Evolutionary conservation across 164 flowering plant genomes (phyloP), one percentile per base, ranked within the genome.

Genomic region (Tinospora cordifolia): DNA sequence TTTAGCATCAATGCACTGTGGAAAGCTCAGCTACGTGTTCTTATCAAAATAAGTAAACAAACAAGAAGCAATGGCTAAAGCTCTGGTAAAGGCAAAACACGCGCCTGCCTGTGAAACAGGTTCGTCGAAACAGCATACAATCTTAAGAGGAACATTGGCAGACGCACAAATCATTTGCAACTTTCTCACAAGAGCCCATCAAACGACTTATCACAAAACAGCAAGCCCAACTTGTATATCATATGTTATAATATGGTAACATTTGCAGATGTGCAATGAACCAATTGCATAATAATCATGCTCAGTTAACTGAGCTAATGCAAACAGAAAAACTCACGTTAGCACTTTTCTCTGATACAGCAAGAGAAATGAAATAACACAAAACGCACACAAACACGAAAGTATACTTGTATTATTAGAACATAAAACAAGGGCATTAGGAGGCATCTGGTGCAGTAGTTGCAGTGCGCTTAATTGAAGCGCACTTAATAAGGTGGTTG

Each of bases 401-500:
- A 27, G 36, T 25, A 54, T 51, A 24, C 74, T 30, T 51, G 68
- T 63, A 62, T 39, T 51, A n/a, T n/a, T 49, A 68, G 47, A 51
- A 15, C 49, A 54, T 51, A 65, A 64, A 65, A 38, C 25, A 40
- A 59, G 24, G 40, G 6, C 15, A 44, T 62, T 70, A 26, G n/a
- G 30, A 27, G 65, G 84, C 78, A 34, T 85, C 95, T 19, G 90
- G 90, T 70, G 81, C 82, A 8, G 87, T 70, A 39, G 89, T 72
- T 0, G 87, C 79, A 27, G 75, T 41, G 11, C 94, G 91, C 79
- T 84, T 93, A 63, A 91, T 84, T 3, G 96, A 86, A 49, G 96
- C 96, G 44, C 86, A 89, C 74, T 90, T 89, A 80, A 89, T 82
- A 30, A 94, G 87, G 76, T 94, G 98, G 78, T 88, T 89, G 83